A percentile compares a stretch with the other conserved stretches of the same genome.
Evolutionary conservation across 2,329 filamentous ascomycete species (phyloP).

Genomic region (Phialemonium atrogriseum): DNA sequence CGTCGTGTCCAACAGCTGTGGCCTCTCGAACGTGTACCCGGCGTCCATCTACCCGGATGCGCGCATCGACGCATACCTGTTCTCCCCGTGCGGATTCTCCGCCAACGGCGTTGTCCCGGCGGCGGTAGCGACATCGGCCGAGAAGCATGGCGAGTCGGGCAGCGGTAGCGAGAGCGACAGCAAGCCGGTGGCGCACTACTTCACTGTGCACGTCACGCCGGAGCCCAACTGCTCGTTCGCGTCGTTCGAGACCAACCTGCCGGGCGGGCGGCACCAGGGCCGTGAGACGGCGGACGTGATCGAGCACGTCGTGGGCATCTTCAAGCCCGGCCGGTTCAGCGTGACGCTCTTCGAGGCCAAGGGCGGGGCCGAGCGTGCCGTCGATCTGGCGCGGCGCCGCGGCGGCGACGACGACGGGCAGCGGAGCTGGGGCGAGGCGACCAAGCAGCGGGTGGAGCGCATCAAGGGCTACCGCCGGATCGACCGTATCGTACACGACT

Average conservation of each 20-base stretch:
- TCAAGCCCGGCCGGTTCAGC: slow-evolving; percentile 95
- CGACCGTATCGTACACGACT: slow-evolving; percentile 92
- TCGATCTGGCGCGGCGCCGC: slow-evolving; percentile 26
- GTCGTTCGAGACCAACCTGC: slow-evolving; percentile 97
- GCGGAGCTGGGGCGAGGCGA: slow-evolving; percentile 21
- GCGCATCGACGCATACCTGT: slow-evolving; percentile 90
- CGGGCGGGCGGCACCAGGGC: slow-evolving; percentile 68
- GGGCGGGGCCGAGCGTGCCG: slow-evolving; percentile 25
- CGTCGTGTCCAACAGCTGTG: slow-evolving; percentile 83
- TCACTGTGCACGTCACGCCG: slow-evolving; percentile 95
- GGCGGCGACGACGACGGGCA: slow-evolving; percentile 18
- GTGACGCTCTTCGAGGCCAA: slow-evolving; percentile 96
- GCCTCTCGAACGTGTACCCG: slow-evolving; percentile 83
- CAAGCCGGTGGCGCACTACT: slow-evolving; percentile 74
- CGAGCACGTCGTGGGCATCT: slow-evolving; percentile 89
- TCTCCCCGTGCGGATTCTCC: slow-evolving; percentile 93
- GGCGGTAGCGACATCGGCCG: slow-evolving; percentile 41
- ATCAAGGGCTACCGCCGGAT: slow-evolving; percentile 82
- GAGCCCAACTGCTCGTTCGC: slow-evolving; percentile 97
- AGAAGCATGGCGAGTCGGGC: no score
- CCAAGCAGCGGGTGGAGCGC: slow-evolving; percentile 57
- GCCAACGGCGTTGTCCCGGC: slow-evolving; percentile 93
- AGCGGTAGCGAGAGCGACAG: slow-evolving; percentile 29
- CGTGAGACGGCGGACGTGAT: slow-evolving; percentile 86
- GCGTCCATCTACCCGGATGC: slow-evolving; percentile 82